These are phyloP conservation scores for Buxus sempervirens DNA, from an alignment of 164 flowering plant genomes.

Conservation along the genomic window DNA sequence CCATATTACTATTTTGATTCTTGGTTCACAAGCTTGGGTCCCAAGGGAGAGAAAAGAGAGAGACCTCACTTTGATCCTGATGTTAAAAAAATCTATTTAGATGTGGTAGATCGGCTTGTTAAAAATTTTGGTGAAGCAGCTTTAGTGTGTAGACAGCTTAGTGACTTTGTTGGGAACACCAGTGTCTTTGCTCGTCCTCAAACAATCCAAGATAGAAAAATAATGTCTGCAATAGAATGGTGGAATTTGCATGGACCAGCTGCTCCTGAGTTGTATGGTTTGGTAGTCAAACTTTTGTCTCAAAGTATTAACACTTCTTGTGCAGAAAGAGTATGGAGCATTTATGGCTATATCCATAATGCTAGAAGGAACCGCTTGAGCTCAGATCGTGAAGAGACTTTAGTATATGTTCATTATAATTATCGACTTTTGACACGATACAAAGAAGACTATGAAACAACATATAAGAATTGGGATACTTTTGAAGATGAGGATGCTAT, in stretches of 20 bases:
- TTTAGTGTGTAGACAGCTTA: slow-evolving; percentile 3
- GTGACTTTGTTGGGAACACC: slow-evolving; percentile 10
- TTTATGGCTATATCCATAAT: slow-evolving; percentile 2
- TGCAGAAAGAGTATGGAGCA: slow-evolving; percentile 15
- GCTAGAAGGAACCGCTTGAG: slow-evolving; percentile 5
- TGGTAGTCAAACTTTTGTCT: slow-evolving; percentile 9
- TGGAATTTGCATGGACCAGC: slow-evolving; percentile 18
- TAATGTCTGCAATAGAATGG: slow-evolving; percentile 11
- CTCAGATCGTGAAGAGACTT: neutral
- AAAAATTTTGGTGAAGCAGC: neutral
- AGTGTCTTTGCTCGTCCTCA: slow-evolving; percentile 9
- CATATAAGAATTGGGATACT: slow-evolving; percentile 10
- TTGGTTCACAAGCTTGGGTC: slow-evolving; percentile 9
- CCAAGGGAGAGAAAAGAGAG: slow-evolving; percentile 8
- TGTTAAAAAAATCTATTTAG: neutral
- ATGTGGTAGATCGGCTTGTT: neutral
- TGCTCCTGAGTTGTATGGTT: slow-evolving; percentile 2
- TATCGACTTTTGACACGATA: slow-evolving; percentile 7
- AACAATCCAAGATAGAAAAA: slow-evolving; percentile 12
- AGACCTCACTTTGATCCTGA: slow-evolving; percentile 7
- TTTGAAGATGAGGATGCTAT: slow-evolving; percentile 2
- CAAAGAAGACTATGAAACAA: slow-evolving; percentile 2
- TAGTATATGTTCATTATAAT: slow-evolving; percentile 13
- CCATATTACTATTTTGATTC: slow-evolving; percentile 16
- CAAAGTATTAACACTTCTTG: slow-evolving; percentile 13